Evolutionary conservation across 495 filamentous ascomycete species (phyloP).

Genomic region (Lasiosphaeria hispida): DNA sequence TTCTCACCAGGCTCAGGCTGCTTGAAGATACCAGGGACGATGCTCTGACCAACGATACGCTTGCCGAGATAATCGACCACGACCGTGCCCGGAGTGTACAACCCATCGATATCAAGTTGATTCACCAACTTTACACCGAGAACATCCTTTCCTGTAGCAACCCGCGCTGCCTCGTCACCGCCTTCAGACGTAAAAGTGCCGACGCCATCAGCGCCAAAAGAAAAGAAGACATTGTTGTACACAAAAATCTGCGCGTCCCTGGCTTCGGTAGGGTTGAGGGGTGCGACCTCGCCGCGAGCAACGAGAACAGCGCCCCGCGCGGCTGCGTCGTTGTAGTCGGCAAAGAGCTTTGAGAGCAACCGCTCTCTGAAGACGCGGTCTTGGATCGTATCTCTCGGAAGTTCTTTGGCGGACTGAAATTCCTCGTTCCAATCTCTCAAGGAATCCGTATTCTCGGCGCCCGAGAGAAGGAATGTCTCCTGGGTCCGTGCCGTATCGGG

Average conservation of each 20-base stretch:
- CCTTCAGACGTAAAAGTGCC: conserved; percentile 96
- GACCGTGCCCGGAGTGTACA: conserved; percentile 94
- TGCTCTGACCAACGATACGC: conserved; percentile 95
- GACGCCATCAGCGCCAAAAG: conserved; percentile 95
- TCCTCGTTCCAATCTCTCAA: conserved; percentile 99
- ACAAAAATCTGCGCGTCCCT: conserved; percentile 97
- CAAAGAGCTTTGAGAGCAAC: conserved; percentile 90
- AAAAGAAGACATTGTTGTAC: conserved; percentile 99
- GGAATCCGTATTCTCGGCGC: conserved; percentile 89
- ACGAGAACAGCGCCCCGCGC: conserved; percentile 91
- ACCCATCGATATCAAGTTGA: conserved; percentile 88
- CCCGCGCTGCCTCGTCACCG: conserved; percentile 93
- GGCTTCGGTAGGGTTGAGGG: conserved; percentile 93
- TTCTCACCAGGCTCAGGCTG: conserved; percentile 95
- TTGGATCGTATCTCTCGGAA: conserved; percentile 88
- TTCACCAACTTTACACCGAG: conserved; percentile 91
- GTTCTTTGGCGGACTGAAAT: conserved; percentile 92
- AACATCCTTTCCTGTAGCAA: conserved; percentile 96
- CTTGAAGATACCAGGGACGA: conserved; percentile 99
- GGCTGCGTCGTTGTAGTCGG: conserved; percentile 95
- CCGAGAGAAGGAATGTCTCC: conserved; percentile 85
- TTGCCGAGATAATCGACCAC: conserved; percentile 97
- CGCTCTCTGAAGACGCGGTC: conserved; percentile 96
- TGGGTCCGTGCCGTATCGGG: conserved; percentile 85
- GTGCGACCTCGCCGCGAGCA: conserved; percentile 87